phyloP scores from a whole-genome alignment of 1,284 basidiomycete species.

The Malassezia equina region DNA sequence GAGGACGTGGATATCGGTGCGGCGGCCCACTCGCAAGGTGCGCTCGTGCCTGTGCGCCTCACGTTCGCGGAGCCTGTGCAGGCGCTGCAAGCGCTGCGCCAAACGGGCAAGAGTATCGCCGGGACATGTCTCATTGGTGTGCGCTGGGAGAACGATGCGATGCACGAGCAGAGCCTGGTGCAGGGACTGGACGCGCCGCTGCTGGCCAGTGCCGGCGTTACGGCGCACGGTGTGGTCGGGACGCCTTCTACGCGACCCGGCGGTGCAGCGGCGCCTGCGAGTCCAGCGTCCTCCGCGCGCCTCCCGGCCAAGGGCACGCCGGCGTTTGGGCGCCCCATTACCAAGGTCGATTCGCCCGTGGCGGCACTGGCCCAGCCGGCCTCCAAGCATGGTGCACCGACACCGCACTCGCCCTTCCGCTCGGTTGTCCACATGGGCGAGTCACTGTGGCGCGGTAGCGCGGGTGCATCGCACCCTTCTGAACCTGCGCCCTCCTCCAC shows the following conservation, averaged over 20 bases:
- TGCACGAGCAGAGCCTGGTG: constrained; percentile 28
- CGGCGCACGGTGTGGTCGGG: neutral
- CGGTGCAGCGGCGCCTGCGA: neutral
- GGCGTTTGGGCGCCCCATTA: constrained; percentile 15
- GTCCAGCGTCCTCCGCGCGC: constrained; percentile 1
- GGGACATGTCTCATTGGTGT: constrained; percentile 32
- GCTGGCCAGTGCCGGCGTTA: constrained; percentile 10
- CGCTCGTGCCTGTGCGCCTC: constrained; percentile 16
- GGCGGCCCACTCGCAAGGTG: constrained; percentile 8
- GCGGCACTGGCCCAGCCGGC: constrained; percentile 5
- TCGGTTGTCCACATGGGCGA: constrained; percentile 1
- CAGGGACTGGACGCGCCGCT: constrained; percentile 32
- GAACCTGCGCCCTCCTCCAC: neutral
- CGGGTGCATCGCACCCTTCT: neutral
- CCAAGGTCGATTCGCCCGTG: constrained; percentile 8
- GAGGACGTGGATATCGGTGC: constrained; percentile 28
- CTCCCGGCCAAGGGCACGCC: neutral
- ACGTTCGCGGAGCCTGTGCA: constrained; percentile 26
- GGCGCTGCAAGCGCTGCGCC: constrained; percentile 30
- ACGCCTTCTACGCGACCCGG: no score
- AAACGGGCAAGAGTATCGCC: constrained; percentile 28
- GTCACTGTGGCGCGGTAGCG: constrained; percentile 21
- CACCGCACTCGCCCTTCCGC: constrained; percentile 7
- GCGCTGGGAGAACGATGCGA: constrained; percentile 34
- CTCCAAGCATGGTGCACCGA: neutral